These are phyloP conservation scores for Vaccinium corymbosum DNA, from an alignment of 148 eudicot species.

Conservation along the genomic window DNA sequence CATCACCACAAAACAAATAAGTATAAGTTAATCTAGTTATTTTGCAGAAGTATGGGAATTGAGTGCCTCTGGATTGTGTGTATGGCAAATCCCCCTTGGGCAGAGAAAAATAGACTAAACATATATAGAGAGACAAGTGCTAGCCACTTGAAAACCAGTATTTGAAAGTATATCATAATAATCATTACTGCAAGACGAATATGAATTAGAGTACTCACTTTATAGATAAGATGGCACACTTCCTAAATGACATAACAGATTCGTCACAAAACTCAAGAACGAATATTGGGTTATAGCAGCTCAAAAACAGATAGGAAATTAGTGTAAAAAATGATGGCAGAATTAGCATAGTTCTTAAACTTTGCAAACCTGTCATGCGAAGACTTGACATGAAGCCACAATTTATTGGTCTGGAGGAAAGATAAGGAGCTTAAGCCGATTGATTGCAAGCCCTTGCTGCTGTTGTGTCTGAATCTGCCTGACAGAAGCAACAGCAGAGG, in stretches of 20 bases:
- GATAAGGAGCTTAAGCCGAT: conserved; percentile 14
- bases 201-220: neutral
- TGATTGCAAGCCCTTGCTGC: neutral
- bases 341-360: neutral
- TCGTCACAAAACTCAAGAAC: neutral
- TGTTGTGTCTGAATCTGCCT: conserved; percentile 16
- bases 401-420: conserved; percentile 12
- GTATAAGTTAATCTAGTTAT: neutral
- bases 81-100: no score
- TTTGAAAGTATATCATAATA: no score
- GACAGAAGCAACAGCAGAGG: conserved; percentile 10
- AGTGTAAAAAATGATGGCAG: neutral
- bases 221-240: neutral
- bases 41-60: no score
- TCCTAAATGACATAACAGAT: neutral
- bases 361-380: neutral
- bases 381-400: neutral
- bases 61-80: no score
- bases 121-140: no score
- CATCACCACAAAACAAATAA: neutral
- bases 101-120: no score
- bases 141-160: no score
- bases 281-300: neutral
- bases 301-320: neutral
- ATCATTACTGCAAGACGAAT: no score